Base-by-base conservation (phyloP, 2,329 filamentous ascomycete species). In the Ophiostoma himal-ulmi region DNA sequence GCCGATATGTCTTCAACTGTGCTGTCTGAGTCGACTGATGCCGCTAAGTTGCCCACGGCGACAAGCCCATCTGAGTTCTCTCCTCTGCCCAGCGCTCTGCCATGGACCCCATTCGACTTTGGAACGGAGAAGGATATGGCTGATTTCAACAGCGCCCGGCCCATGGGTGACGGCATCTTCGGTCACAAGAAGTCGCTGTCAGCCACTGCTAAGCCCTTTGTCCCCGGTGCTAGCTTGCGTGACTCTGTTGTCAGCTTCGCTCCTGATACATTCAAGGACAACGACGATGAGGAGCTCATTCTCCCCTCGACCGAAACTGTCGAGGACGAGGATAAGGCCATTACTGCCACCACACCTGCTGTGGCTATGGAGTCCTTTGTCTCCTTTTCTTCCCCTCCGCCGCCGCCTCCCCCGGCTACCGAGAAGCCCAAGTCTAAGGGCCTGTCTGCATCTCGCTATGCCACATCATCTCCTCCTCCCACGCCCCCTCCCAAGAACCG, bases 131-230 rank as follows among this genome's bases (percentile, higher is more conserved):
- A 75, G 1, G 84, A 86, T 3, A 77, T 84, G 11, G 80, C 80
- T 37, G 81, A 79, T 71, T 88, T 88, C 75, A 83, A 84, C 72
- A 81, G 83, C 67, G 83, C 86, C 1, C 80, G 81, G 36, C 83
- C 83, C 1, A 83, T 84, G 72, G 82, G 81, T 14, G 81, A 84
- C 1, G 75, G 71, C 11, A 17, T 54, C 17, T 80, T 83, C 74
- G 81, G 81, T 69, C 80, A 86, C 76, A 82, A 82, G 74, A 84
- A 84, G 74, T 88, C 88, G 5, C 82, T 94, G 34, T 94, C 91
- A 48, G 89, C 91, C 4, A 84, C 87, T 20, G 91, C 91, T 0
- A 87, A 86, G 75, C 85, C 90, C 0, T 96, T 95, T 77, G 84
- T 82, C 5, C 84, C 85, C 17, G 80, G 81, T 22, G 79, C 76